Evolutionary conservation across 768 basidiomycete species (phyloP).

Genomic region (Psilocybe cyanescens): DNA sequence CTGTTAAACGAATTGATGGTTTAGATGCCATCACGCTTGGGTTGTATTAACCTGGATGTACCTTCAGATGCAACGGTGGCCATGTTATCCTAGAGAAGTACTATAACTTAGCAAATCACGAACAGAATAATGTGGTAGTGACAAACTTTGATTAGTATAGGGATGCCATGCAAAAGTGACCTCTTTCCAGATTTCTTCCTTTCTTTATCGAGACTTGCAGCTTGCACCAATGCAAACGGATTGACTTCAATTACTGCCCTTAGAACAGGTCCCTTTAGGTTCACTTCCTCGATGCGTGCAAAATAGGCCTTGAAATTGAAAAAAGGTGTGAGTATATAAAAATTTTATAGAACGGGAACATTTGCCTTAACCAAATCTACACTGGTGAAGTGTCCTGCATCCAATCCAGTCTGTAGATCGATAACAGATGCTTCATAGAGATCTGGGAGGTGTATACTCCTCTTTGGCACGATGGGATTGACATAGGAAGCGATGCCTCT

Average conservation of each 20-base stretch:
- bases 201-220: slow-evolving; percentile 53
- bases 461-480: background rate
- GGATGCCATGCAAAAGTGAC: slow-evolving; percentile 58
- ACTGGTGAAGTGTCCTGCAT: slow-evolving; percentile 54
- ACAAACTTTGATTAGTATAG: slow-evolving; percentile 49
- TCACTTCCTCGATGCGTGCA: slow-evolving; percentile 70
- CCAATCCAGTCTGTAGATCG: slow-evolving; percentile 57
- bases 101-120: background rate
- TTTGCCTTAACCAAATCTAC: slow-evolving; percentile 64
- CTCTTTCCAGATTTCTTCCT: slow-evolving; percentile 44
- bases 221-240: slow-evolving; percentile 52
- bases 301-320: slow-evolving; percentile 55
- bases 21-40: no score
- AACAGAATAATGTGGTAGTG: background rate
- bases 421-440: slow-evolving; percentile 62
- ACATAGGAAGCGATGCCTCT: no score
- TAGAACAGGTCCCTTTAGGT: slow-evolving; percentile 57
- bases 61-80: slow-evolving; percentile 49
- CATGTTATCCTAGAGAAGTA: slow-evolving; percentile 44
- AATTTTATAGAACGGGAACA: background rate
- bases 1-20: slow-evolving; percentile 21
- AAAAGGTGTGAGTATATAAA: no score
- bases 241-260: slow-evolving; percentile 65
- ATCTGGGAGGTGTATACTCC: slow-evolving; percentile 39
- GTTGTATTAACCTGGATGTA: slow-evolving; percentile 3